phyloP scores from a whole-genome alignment of 179 eudicot genomes.

The Corrigiola litoralis region DNA sequence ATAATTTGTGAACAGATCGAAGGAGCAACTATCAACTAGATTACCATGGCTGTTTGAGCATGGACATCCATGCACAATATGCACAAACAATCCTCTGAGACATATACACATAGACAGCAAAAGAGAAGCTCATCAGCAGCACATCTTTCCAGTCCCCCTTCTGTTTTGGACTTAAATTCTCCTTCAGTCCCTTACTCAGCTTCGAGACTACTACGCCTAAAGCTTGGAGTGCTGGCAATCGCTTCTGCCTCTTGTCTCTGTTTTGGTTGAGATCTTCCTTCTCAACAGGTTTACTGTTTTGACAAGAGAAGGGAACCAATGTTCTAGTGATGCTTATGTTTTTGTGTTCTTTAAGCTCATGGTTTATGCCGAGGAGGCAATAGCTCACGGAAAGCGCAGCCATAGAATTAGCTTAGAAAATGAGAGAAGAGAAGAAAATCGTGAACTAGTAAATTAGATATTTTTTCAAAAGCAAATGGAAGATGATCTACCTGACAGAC shows the following conservation, averaged over 20 bases:
- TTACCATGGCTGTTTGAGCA: conserved; percentile 48
- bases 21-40: background rate
- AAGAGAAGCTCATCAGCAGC: conserved; percentile 75
- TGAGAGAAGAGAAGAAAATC: too few relatives aligned
- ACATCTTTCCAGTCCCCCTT: conserved; percentile 92
- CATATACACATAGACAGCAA: conserved; percentile 82
- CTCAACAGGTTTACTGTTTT: conserved; percentile 21
- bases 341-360: conserved; percentile 17
- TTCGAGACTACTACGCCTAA: conserved; percentile 30
- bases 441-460: too few relatives aligned
- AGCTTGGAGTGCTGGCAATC: background rate
- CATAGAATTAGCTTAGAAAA: too few relatives aligned
- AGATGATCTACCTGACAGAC: too few relatives aligned
- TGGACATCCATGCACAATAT: conserved; percentile 76
- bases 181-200: conserved; percentile 43
- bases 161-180: conserved; percentile 64
- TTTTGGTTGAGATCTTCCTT: conserved; percentile 10
- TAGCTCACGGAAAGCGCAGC: conserved; percentile 34
- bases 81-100: conserved; percentile 90
- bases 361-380: conserved; percentile 20
- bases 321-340: conserved; percentile 7
- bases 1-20: background rate
- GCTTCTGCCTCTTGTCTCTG: conserved; percentile 20
- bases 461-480: too few relatives aligned
- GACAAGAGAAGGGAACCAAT: conserved; percentile 23